Conservation (phyloP, 2,329 filamentous ascomycete genomes). For the Truncatella angustata region DNA sequence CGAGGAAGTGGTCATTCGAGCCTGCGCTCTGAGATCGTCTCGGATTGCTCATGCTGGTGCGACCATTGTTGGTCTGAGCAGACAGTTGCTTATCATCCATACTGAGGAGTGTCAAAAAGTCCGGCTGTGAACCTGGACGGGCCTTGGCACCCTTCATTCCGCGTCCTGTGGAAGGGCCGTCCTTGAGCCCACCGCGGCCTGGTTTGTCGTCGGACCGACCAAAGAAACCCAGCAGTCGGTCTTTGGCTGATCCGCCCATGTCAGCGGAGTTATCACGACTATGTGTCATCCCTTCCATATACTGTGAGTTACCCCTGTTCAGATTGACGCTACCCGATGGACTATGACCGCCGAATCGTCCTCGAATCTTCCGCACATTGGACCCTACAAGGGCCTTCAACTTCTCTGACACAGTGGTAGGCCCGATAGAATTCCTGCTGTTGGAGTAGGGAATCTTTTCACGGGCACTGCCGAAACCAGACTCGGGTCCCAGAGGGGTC, state of each 20-base stretch:
- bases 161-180: slow-evolving; percentile 24
- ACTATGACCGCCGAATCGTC: slow-evolving; percentile 31
- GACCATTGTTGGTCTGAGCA: slow-evolving; percentile 10
- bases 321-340: slow-evolving; percentile 44
- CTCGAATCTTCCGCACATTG: slow-evolving; percentile 33
- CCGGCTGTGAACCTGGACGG: slow-evolving; percentile 31
- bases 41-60: slow-evolving; percentile 15
- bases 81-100: slow-evolving; percentile 41
- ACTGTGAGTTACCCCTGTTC: slow-evolving; percentile 54
- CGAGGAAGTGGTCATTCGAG: slow-evolving; percentile 37
- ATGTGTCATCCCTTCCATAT: slow-evolving; percentile 35
- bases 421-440: slow-evolving; percentile 46
- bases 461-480: slow-evolving; percentile 20
- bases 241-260: slow-evolving; percentile 29
- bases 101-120: slow-evolving; percentile 41
- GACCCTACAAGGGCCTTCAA: slow-evolving; percentile 38
- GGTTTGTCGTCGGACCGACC: slow-evolving; percentile 38
- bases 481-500: slow-evolving; percentile 37
- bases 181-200: slow-evolving; percentile 15
- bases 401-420: slow-evolving; percentile 43
- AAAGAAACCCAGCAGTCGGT: slow-evolving; percentile 45
- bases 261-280: slow-evolving; percentile 36
- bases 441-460: slow-evolving; percentile 37
- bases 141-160: slow-evolving; percentile 21
- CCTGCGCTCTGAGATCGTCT: slow-evolving; percentile 31